Base-by-base conservation (phyloP, 208 protist species). In the Strigomonas culicis region DNA sequence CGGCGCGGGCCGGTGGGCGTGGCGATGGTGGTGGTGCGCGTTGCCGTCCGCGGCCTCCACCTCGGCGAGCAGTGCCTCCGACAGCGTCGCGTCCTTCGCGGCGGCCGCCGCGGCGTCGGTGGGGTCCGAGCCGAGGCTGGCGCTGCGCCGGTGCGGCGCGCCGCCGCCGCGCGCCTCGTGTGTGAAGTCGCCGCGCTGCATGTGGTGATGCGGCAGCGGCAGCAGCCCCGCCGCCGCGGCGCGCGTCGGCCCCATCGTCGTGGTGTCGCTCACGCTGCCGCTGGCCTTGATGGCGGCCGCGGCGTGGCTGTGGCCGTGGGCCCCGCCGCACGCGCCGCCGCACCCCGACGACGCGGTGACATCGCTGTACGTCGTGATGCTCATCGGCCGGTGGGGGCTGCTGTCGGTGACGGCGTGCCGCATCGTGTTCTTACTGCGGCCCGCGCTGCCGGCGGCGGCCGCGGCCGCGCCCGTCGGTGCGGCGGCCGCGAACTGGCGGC, bases 11-110 rank as follows among this genome's bases (percentile, higher is more conserved):
- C 65, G 43, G 30, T 55, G 50, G 30, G 47, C n/a, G 50, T 53
- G 24, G 27, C 63, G 51, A 66, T 55, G 49, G 43, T 70, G 64
- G 15, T 66, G 64, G 31, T 52, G 53, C 7, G 62, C 59, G 28
- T 55, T 44, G 2, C 39, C 46, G 1, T 46, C 46, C n/a, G 32
- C 24, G n/a, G 34, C 31, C 4, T 10, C n/a, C 4, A 30, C 3
- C 6, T 61, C 53, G 1, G 53, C 27, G 10, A 24, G 36, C 25
- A 39, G 36, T 22, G 59, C 43, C 11, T 49, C 2, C 13, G 0
- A 32, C n/a, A 32, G 28, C 22, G 59, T 17, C 4, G 59, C 13
- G 21, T 56, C 21, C n/a, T 10, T 31, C 0, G 60, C 59, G 46
- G n/a, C 59, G 59, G 47, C 59, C 59, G 15, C 30, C 49, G 31